Percentiles rank a stretch among this genome's conserved stretches.
Conservation (phyloP, 306 rosid species). For the Citrullus amarus region DNA sequence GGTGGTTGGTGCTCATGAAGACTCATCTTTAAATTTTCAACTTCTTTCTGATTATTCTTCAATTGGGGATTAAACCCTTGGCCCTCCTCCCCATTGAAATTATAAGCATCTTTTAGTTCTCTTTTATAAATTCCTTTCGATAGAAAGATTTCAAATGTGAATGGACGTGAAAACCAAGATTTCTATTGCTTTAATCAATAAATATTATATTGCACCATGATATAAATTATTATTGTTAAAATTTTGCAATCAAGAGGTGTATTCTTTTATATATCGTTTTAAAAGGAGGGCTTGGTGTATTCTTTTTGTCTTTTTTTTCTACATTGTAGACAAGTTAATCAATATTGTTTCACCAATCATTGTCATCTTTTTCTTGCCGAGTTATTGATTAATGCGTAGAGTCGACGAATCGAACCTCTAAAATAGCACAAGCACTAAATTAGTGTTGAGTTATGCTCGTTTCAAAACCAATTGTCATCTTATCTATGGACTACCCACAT, state of each 20-base stretch:
- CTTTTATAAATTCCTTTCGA: not conserved
- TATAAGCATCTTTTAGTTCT: not conserved
- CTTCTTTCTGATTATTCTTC: not conserved
- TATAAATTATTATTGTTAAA: not conserved
- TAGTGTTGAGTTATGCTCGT: too few relatives aligned
- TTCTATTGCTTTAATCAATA: not conserved
- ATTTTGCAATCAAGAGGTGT: too few relatives aligned
- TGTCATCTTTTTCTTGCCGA: too few relatives aligned
- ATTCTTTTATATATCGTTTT: too few relatives aligned
- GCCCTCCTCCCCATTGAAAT: not conserved
- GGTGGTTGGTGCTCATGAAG: conserved; percentile 45
- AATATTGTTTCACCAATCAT: not conserved
- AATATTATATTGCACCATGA: not conserved
- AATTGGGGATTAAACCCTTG: not conserved
- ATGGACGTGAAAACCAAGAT: not conserved
- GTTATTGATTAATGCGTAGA: too few relatives aligned
- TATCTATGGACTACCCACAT: too few relatives aligned
- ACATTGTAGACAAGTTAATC: not conserved
- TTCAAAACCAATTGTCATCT: too few relatives aligned
- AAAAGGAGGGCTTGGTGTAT: not conserved
- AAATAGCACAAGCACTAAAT: too few relatives aligned
- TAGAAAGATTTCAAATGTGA: not conserved
- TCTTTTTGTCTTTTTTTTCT: not conserved
- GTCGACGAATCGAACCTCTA: too few relatives aligned
- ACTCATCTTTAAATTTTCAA: conserved; percentile 20